Evolutionary conservation across 169 alveolate species (phyloP).

Genomic region (Plasmodium gallinaceum): DNA sequence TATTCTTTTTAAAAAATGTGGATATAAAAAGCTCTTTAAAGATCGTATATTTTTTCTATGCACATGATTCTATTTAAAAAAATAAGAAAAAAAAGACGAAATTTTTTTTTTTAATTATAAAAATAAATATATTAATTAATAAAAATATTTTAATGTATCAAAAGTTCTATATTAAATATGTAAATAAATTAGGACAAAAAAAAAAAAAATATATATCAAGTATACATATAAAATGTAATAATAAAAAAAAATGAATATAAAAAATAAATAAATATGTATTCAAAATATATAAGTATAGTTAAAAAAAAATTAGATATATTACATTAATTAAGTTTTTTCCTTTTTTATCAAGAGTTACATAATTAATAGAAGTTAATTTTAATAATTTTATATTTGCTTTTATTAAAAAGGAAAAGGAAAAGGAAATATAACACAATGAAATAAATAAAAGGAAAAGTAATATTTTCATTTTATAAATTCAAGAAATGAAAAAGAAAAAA

Average conservation of each 20-base stretch:
- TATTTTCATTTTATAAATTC: not conserved
- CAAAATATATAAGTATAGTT: not conserved
- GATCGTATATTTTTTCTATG: constrained; percentile 4
- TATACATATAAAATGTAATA: not conserved
- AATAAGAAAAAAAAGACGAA: not conserved
- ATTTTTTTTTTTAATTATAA: not conserved
- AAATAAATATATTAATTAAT: not conserved
- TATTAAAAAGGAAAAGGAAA: constrained; percentile 1
- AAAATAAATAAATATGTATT: not conserved
- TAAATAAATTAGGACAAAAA: too few species aligned
- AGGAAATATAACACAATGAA: not conserved
- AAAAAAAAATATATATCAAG: too few species aligned
- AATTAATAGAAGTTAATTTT: not conserved
- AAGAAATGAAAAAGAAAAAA: constrained; percentile 1
- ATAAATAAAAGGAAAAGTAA: constrained; percentile 1
- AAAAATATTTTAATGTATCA: too few species aligned
- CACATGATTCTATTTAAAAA: not conserved
- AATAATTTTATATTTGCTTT: not conserved
- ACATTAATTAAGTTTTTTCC: not conserved
- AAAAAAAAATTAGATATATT: too few species aligned
- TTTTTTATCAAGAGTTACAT: not conserved
- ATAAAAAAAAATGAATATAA: not conserved
- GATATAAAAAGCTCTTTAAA: constrained; percentile 10
- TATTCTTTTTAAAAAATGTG: constrained; percentile 42
- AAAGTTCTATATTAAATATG: too few species aligned